Evolutionary conservation across 2,329 filamentous ascomycete species (phyloP).

Genomic region (Aspergillus ochraceus): DNA sequence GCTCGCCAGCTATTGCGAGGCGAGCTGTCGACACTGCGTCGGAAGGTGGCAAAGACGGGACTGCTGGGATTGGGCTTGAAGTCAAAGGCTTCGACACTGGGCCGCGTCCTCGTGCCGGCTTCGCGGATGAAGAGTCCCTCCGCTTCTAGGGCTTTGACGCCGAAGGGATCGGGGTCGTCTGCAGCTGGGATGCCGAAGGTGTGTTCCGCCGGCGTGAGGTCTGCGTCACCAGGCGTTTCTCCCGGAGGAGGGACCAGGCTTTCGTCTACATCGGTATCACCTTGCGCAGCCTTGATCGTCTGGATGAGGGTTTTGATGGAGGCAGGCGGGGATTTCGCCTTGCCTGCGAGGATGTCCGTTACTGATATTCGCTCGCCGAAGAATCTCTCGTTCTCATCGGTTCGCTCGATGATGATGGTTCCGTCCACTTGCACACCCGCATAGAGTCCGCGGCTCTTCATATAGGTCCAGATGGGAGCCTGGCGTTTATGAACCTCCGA

Average conservation of each 20-base stretch:
- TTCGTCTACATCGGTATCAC: constrained; percentile 72
- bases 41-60: constrained; percentile 61
- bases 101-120: constrained; percentile 74
- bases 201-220: constrained; percentile 45
- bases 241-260: constrained; percentile 64
- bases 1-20: constrained; percentile 63
- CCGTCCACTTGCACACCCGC: constrained; percentile 85
- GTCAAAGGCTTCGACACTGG: constrained; percentile 77
- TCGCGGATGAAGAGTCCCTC: constrained; percentile 87
- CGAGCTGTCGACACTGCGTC: constrained; percentile 70
- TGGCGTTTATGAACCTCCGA: constrained; percentile 67
- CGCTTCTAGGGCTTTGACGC: constrained; percentile 78
- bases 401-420: constrained; percentile 79
- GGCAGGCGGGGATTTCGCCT: constrained; percentile 56
- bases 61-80: constrained; percentile 76
- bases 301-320: constrained; percentile 67
- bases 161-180: constrained; percentile 88
- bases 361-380: constrained; percentile 68
- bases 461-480: constrained; percentile 76
- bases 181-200: constrained; percentile 75
- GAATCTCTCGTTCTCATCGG: constrained; percentile 85
- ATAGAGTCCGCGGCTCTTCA: constrained; percentile 87
- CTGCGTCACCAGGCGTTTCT: constrained; percentile 74
- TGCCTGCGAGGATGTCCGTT: constrained; percentile 63
- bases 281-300: constrained; percentile 85